These are phyloP conservation scores for Spirogloea muscicola DNA, from an alignment of 139 green algal species.

Conservation along the genomic window DNA sequence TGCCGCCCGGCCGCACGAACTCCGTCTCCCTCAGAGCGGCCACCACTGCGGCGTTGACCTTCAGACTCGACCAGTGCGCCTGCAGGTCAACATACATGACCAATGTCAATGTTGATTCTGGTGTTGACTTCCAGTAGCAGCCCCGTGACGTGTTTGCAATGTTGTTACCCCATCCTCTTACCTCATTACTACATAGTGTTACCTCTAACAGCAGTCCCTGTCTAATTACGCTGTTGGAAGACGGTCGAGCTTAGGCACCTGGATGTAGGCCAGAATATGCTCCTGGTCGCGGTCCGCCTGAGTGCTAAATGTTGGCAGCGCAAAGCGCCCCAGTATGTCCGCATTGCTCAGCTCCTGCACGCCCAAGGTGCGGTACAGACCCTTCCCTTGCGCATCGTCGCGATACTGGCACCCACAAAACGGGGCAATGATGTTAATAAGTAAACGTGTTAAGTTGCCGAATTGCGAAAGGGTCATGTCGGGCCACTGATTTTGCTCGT, in stretches of 20 bases:
- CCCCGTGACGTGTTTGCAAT: no score
- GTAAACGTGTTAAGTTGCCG: no score
- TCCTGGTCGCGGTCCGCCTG: constrained; percentile 8
- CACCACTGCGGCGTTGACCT: constrained; percentile 41
- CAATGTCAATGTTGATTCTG: background rate
- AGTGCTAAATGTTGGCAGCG: constrained; percentile 45
- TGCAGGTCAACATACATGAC: background rate
- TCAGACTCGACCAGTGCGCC: constrained; percentile 18
- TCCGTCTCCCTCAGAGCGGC: constrained; percentile 43
- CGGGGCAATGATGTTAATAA: no score
- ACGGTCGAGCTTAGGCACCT: constrained; percentile 3
- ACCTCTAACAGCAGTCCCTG: no score
- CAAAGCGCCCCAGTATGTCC: constrained; percentile 37
- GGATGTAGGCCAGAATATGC: constrained; percentile 31
- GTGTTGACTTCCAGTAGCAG: background rate
- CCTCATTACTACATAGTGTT: no score
- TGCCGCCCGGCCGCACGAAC: constrained; percentile 49
- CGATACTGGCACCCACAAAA: background rate
- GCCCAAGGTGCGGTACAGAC: constrained; percentile 36
- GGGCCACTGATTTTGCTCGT: no score
- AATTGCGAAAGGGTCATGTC: no score
- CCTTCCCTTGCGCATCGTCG: background rate
- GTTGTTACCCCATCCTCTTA: no score
- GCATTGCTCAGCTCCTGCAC: constrained; percentile 38
- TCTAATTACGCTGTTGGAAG: background rate